These are phyloP conservation scores for Coniosporium apollinis DNA, from an alignment of 495 filamentous ascomycete species.

Conservation along the genomic window DNA sequence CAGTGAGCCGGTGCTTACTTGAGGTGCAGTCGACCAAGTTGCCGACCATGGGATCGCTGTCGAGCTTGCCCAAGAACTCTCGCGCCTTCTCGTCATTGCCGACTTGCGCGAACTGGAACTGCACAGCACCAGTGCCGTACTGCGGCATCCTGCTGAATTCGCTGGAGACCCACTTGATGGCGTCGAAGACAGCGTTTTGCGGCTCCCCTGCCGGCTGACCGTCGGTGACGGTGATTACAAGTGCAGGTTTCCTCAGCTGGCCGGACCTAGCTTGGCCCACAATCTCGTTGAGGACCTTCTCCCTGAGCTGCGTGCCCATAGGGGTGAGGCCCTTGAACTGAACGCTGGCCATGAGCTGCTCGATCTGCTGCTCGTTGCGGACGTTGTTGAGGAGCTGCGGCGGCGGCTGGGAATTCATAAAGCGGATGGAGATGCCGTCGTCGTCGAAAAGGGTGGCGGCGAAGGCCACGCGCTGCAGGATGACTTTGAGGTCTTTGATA, in stretches of 20 bases:
- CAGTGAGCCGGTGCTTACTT: slow-evolving; percentile 32
- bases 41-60: slow-evolving; percentile 46
- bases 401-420: slow-evolving; percentile 41
- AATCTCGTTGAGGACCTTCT: slow-evolving; percentile 46
- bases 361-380: slow-evolving; percentile 38
- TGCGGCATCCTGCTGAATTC: slow-evolving; percentile 27
- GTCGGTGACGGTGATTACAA: slow-evolving; percentile 57
- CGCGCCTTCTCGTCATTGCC: slow-evolving; percentile 50
- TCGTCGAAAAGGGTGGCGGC: slow-evolving; percentile 53
- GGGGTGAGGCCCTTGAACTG: slow-evolving; percentile 54
- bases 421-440: slow-evolving; percentile 52
- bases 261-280: slow-evolving; percentile 32
- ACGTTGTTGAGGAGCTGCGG: slow-evolving; percentile 30
- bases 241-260: slow-evolving; percentile 43
- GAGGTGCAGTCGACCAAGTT: slow-evolving; percentile 54
- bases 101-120: slow-evolving; percentile 61
- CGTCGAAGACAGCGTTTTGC: slow-evolving; percentile 31
- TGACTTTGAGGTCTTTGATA: slow-evolving; percentile 47
- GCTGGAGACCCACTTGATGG: slow-evolving; percentile 31
- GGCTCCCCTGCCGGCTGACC: slow-evolving; percentile 44
- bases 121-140: slow-evolving; percentile 36
- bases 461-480: slow-evolving; percentile 42
- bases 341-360: slow-evolving; percentile 36
- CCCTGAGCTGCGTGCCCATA: slow-evolving; percentile 42
- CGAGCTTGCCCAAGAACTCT: slow-evolving; percentile 44